A percentile compares a stretch with the other conserved stretches of the same genome.
Conservation (phyloP, 2,329 filamentous ascomycete species). For the Teratosphaeria pseudoeucalypti region DNA sequence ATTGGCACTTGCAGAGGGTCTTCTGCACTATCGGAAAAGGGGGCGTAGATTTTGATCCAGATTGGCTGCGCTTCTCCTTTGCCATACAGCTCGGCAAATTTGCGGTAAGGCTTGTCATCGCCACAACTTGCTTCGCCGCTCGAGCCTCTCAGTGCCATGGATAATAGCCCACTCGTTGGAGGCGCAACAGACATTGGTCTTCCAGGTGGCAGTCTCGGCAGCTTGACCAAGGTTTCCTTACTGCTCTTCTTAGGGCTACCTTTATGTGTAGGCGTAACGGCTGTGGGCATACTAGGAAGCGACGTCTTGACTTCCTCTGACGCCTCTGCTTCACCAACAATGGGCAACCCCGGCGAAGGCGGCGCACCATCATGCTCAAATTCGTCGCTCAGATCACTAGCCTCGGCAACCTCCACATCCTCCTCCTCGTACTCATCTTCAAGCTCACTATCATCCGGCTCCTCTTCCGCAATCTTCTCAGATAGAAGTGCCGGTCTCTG, state of each 20-base stretch:
- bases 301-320: conserved; percentile 37
- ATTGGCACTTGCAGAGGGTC: conserved; percentile 64
- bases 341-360: conserved; percentile 62
- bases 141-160: conserved; percentile 50
- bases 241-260: conserved; percentile 55
- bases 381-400: conserved; percentile 38
- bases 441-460: conserved; percentile 18
- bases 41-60: conserved; percentile 65
- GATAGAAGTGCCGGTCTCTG: conserved; percentile 45
- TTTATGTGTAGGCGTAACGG: conserved; percentile 30
- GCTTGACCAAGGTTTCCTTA: conserved; percentile 44
- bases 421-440: conserved; percentile 31
- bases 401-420: conserved; percentile 26
- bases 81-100: conserved; percentile 65
- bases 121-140: conserved; percentile 5
- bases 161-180: conserved; percentile 56
- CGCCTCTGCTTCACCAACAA: conserved; percentile 48
- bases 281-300: conserved; percentile 32
- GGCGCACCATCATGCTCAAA: conserved; percentile 51
- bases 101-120: conserved; percentile 58
- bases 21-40: conserved; percentile 54
- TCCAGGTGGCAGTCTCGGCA: conserved; percentile 61
- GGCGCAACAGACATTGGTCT: conserved; percentile 61
- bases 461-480: conserved; percentile 43
- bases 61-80: conserved; percentile 69